These are phyloP conservation scores for Bjerkandera adusta DNA, from an alignment of 1,284 basidiomycete species.

Conservation along the genomic window DNA sequence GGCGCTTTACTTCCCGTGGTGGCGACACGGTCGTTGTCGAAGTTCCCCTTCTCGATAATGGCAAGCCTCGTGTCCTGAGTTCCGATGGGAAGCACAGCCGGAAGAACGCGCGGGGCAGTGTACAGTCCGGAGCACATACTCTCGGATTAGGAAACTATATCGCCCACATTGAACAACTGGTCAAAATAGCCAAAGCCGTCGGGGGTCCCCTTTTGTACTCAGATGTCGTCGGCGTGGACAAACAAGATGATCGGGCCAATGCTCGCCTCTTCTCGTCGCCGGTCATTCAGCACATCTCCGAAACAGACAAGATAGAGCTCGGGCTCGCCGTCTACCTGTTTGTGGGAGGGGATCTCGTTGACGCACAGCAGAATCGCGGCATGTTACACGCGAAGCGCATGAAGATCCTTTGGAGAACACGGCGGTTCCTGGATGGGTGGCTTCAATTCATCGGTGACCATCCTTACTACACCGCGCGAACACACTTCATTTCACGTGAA, in stretches of 20 bases:
- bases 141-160: conserved; percentile 7
- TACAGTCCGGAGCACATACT: conserved; percentile 9
- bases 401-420: conserved; percentile 31
- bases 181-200: no score
- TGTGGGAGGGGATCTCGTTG: conserved; percentile 24
- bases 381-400: conserved; percentile 27
- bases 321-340: conserved; percentile 23
- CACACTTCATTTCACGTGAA: conserved; percentile 32
- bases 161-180: no score
- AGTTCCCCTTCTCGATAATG: no score
- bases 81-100: neutral
- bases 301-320: conserved; percentile 12
- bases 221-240: conserved; percentile 36
- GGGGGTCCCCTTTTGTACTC: conserved; percentile 26
- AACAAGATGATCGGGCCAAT: conserved; percentile 42
- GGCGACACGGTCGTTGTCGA: no score
- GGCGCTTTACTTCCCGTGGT: no score
- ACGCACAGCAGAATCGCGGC: conserved; percentile 24
- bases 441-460: neutral
- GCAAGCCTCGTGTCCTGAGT: neutral
- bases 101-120: conserved; percentile 6
- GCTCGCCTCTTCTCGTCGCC: conserved; percentile 25
- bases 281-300: conserved; percentile 13
- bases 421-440: conserved; percentile 38
- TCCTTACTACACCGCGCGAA: conserved; percentile 9